Evolutionary conservation across 1,284 basidiomycete species (phyloP), one percentile per base, ranked within the genome.

Genomic region (Ceratobasidium theobromae): DNA sequence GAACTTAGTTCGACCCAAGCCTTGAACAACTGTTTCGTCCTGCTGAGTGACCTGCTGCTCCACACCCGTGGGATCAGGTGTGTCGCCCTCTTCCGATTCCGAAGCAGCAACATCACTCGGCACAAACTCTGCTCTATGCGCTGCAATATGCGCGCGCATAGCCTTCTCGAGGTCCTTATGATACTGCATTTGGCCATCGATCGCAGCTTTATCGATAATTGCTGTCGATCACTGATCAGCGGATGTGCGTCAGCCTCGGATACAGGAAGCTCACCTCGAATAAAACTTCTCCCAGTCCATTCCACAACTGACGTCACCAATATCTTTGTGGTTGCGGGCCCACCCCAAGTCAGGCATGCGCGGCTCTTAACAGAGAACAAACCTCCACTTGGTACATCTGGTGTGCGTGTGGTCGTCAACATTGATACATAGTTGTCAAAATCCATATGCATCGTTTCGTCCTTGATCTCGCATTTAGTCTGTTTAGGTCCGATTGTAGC

Each of bases 201-300:
- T 87, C 6, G 86, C 88, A 0, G 90, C 93, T 71, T 85, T 87
- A 73, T 98, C 95, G 73, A 98, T 97, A 72, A 99, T 91, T 62
- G 93, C 93, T 95, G 73, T 54, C 40, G 32, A 16, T 40, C 23
- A 14, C 25, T 28, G 35, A 23, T 33, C 25, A 51, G 27, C 21
- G 6, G 28, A 9, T 21, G 18, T 5, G 30, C 21, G 38, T 21
- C 1, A 5, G 46, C 21, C 11, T 32, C 14, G 11, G 25, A 53
- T 12, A 1, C 33, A 2, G 2, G 21, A 1, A 8, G 77, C 84
- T 71, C 69, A 93, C 93, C 88, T 77, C 92, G 95, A 76, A 99
- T 92, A 79, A 98, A 98, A 76, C 93, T 96, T 72, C 95, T 84
- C 27, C 95, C 95, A 0, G 89, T 92, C 95, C 96, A 99, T 69